Evolutionary conservation across 1,284 basidiomycete species (phyloP), one percentile per base, ranked within the genome.

Genomic region (Naganishia sp.): DNA sequence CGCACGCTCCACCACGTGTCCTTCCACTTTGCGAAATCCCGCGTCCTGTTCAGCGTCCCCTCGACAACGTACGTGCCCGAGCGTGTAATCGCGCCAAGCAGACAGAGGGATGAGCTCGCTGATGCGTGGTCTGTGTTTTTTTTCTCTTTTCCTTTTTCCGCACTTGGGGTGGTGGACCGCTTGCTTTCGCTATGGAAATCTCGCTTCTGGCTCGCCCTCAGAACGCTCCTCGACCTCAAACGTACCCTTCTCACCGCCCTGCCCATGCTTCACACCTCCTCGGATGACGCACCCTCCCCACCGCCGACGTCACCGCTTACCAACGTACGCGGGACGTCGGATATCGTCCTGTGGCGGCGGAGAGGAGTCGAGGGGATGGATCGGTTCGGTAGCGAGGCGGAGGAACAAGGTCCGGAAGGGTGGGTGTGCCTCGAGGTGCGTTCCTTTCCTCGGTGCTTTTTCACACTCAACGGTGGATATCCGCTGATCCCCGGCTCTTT

Each of bases 1-100:
- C 57, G 57, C 33, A 61, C 42, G 48, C n/a, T 55, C 10, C 64
- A 68, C 54, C 67, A 68, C 44, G 59, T 68, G 13, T 68, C 67
- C 3, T 68, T 68, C 23, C 60, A 63, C 42, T 68, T 68, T 52
- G 64, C 45, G n/a, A 68, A 68, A 33, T 65, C 63, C 4, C 33
- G 67, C 36, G 60, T 68, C 48, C 42, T 68, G 23, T 63, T 68
- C 55, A 50, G 52, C 10, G 67, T 68, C 4, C 57, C 59, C 3
- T 25, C 23, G 13, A 66, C 63, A n/a, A 68, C 67, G 67, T 68
- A 55, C 23, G 67, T 50, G 11, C 7, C n/a, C n/a, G 21, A 6
- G 15, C 25, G 28, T 28, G 28, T 28, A 5, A 28, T 28, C 28
- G 28, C 28, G 5, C 28, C 21, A 21, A 28, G 28, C 2, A 28